Percentiles rank a stretch among this genome's conserved stretches.
phyloP scores from a whole-genome alignment of 805 yeast species.

The Starmerella bombi region DNA sequence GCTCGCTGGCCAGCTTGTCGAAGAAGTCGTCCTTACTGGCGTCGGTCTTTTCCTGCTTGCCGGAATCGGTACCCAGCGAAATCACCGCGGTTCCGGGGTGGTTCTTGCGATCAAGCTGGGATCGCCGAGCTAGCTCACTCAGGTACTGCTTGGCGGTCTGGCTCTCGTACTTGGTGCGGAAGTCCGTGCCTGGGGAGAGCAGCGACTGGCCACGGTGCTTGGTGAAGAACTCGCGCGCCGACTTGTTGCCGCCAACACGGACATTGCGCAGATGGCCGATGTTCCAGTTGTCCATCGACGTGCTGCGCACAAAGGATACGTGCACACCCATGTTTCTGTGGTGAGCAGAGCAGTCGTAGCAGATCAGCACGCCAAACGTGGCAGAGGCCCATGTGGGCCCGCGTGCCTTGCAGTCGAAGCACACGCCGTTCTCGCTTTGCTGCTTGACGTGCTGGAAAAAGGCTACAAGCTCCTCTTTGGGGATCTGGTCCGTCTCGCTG shows the following conservation, averaged over 20 bases:
- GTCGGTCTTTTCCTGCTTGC: constrained; percentile 1
- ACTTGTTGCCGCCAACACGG: constrained; percentile 86
- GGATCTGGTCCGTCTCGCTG: constrained; percentile 21
- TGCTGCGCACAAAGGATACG: constrained; percentile 84
- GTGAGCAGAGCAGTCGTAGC: constrained; percentile 89
- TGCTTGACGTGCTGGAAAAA: constrained; percentile 52
- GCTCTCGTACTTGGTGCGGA: constrained; percentile 67
- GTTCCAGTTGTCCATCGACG: constrained; percentile 89
- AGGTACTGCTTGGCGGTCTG: constrained; percentile 69
- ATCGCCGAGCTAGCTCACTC: constrained; percentile 60
- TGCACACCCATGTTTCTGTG: constrained; percentile 96
- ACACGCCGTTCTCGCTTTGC: constrained; percentile 56
- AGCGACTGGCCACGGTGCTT: constrained; percentile 76
- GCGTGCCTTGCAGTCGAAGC: constrained; percentile 88
- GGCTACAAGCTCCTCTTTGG: constrained; percentile 51
- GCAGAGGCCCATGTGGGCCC: constrained; percentile 98
- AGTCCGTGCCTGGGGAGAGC: constrained; percentile 44
- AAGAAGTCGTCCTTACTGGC: constrained; percentile 63
- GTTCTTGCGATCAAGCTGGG: constrained; percentile 48
- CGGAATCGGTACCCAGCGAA: constrained; percentile 11
- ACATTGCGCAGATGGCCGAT: constrained; percentile 78
- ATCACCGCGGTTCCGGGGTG: constrained; percentile 45
- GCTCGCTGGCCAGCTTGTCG: constrained; percentile 60
- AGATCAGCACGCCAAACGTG: constrained; percentile 84
- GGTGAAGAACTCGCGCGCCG: constrained; percentile 66